Evolutionary conservation across 1,284 basidiomycete species (phyloP), one percentile per base, ranked within the genome.

Genomic region (Puccinia polysora): DNA sequence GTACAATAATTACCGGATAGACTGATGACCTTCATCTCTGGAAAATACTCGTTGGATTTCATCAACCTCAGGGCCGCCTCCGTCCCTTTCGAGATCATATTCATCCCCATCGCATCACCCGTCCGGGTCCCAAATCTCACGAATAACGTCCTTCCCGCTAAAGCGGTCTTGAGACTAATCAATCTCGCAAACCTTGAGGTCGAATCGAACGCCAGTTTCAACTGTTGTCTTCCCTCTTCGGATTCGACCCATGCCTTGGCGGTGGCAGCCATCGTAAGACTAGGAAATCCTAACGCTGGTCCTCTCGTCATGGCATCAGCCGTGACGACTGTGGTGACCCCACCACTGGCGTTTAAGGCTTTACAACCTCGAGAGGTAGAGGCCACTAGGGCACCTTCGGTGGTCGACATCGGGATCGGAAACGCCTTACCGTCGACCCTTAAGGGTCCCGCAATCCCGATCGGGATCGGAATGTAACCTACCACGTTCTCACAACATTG

Each of bases 21-120:
- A 14, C 94, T 90, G 30, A 97, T 84, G n/a, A 94, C 87, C 77
- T 87, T 82, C 94, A 97, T 97, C 71, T 89, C 87, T 3, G 95
- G 95, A 84, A 92, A 98, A 78, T 88, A 82, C 74, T 84, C 83
- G n/a, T 76, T 73, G 76, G 85, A 84, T 74, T 71, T 74, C 84
- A 98, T 86, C 38, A 84, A 85, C 77, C 89, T 89, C 20, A 99
- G 85, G 23, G 93, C 91, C 81, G 91, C 91, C 82, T 98, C 96
- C 8, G 90, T 92, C 6, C 93, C 93, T 81, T 95, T 95, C 12
- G 59, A 64, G 60, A 82, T 82, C 95, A 99, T 99, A 84, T 99
- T 99, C 96, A 99, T 98, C 38, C 95, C 95, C 95, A 98, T 99
- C 34, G 95, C 96, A 79, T 98, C 96, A 70, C 96, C 96, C 0